Evolutionary conservation across 169 alveolate genomes (phyloP).

Genomic region (Cryptosporidium viatorum): DNA sequence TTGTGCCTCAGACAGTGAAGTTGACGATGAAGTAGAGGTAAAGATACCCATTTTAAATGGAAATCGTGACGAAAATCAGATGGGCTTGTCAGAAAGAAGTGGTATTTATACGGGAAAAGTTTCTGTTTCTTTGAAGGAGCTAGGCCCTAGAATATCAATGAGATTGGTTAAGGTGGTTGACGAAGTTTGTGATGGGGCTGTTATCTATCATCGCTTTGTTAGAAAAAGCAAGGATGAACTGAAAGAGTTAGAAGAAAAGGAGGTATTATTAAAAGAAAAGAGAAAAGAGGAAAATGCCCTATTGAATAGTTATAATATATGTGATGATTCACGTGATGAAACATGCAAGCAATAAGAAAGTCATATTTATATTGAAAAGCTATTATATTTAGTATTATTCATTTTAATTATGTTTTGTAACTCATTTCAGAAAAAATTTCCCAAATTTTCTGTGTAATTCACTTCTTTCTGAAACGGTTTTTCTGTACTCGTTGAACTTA

Average conservation of each 20-base stretch:
- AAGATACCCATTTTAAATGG: slow-evolving; percentile 1
- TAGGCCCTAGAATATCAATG: slow-evolving; percentile 80
- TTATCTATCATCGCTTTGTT: slow-evolving; percentile 79
- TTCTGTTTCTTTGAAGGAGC: slow-evolving; percentile 76
- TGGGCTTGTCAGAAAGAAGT: slow-evolving; percentile 62
- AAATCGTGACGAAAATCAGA: not conserved
- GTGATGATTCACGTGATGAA: not conserved
- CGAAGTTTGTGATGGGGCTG: slow-evolving; percentile 83
- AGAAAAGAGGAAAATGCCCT: slow-evolving; percentile 57
- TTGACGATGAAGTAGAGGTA: slow-evolving; percentile 65
- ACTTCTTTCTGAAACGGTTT: slow-evolving; percentile 16
- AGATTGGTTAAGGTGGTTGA: slow-evolving; percentile 77
- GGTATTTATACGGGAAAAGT: slow-evolving; percentile 68
- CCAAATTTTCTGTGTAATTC: slow-evolving; percentile 8
- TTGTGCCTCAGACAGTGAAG: slow-evolving; percentile 53
- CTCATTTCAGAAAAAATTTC: slow-evolving; percentile 36
- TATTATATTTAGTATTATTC: not conserved
- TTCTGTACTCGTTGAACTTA: slow-evolving; percentile 79
- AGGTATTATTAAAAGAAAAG: slow-evolving; percentile 75
- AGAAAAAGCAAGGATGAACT: slow-evolving; percentile 78
- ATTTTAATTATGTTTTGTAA: not conserved
- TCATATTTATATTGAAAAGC: not conserved
- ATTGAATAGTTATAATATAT: not conserved
- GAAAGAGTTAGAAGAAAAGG: slow-evolving; percentile 72
- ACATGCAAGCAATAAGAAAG: not conserved